Base-by-base conservation (phyloP, 2,329 filamentous ascomycete genomes). In the Xylaria polymorpha region DNA sequence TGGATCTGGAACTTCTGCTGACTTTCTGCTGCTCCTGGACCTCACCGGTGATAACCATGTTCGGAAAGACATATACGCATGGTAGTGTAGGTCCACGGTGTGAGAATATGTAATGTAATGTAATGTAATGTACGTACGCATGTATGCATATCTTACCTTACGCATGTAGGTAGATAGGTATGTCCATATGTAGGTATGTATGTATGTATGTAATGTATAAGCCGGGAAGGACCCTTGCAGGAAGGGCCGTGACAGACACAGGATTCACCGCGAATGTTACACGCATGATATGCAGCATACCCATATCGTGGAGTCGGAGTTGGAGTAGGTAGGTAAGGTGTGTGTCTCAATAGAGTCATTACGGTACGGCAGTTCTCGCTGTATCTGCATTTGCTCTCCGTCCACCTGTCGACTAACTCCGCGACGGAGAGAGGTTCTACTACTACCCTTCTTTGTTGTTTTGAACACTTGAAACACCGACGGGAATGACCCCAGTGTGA, bases 271-370 rank as follows among this genome's bases (percentile, higher is more conserved):
- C 51, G 62, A 32, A 58, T 20, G 66, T 69, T 66, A 69, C 67
- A 69, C 67, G 67, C 67, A 69, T 69, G 62, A 69, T 53, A 46
- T 66, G 58, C 58, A 39, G 39, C 57, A 51, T 53, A 53, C 44
- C 51, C 32, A 37, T 20, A 20, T 39, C 15, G 41, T 44, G 41
- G 41, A 44, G 51, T 56, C 18, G 32, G 18, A 44, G 41, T 44
- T 44, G 41, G 41, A 44, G 41, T 44, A n/a, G 20, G 10, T 2
- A 14, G 44, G 58, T 59, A 61, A 55, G 50, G 29, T 29, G 29
- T 37, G 48, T 53, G 37, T 41, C 63, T 58, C 14, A 50, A 65
- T 61, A 57, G 37, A 29, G 2, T 60, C 44, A 53, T 15, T 29
- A 29, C 25, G 25, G 25, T 29, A 29, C 25, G 25, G 25, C 25